Evolutionary conservation across 192 early-diverging fungal genomes (phyloP), one percentile per base, ranked within the genome.

Genomic region (Linderina pennispora): DNA sequence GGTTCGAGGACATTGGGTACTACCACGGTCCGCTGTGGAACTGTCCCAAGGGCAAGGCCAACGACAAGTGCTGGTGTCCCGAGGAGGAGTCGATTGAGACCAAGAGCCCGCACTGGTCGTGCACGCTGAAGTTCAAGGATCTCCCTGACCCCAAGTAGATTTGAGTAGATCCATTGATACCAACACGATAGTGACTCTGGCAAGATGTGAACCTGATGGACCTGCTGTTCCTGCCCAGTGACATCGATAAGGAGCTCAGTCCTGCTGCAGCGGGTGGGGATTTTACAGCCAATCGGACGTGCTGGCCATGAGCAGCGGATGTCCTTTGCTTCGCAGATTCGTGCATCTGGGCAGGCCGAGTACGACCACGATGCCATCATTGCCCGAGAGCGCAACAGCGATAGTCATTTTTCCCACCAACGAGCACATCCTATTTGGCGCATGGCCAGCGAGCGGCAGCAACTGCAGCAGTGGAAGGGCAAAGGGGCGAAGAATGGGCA

Each of bases 1-100:
- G 72, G 34, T 83, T 84, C 45, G 62, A 79, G 43, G 77, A 83
- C 48, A 81, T 84, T 47, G 81, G 79, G 3, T 82, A 82, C 53
- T 61, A 43, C 32, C 75, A 77, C 31, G 54, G 55, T 1, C 76
- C 77, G 16, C 51, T 68, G 41, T 60, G 57, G 52, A 59, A 52
- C 40, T 56, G 57, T 36, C 62, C 69, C 48, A 73, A 57, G 44
- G 62, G 51, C 45, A 33, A 46, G 17, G 50, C 43, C 41, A 59
- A 63, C 53, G 48, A 55, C 43, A 63, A 62, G 50, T 61, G 57
- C 50, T 61, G 60, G 63, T 74, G 70, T 23, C 58, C 53, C 28
- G 58, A 61, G 24, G 58, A 49, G 21, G 65, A 68, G 32, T 68
- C 65, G 17, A 54, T 70, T 17, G 67, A 70, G 26, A 58, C 40